Evolutionary conservation across 352 stramenopile genomes (phyloP), one percentile per base, ranked within the genome.

Genomic region (Pythium sp.): DNA sequence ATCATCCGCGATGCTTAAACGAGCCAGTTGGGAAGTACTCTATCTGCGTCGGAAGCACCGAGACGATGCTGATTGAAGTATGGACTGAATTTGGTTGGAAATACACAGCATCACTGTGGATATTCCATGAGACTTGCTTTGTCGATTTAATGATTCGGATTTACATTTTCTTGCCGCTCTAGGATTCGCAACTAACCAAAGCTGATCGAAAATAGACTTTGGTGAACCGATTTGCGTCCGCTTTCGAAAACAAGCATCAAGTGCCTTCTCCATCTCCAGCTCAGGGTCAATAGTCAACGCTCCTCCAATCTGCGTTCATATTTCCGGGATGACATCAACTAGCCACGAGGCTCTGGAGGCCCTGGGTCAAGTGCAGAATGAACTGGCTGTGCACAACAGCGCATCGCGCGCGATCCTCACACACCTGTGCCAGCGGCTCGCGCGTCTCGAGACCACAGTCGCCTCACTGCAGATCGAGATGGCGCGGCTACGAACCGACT

Each of bases 1-100:
- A 78, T 94, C 65, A 87, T 95, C 36, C 82, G 87, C 61, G 87
- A 92, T n/a, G 67, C 73, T 24, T 91, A 79, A 80, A 11, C 12
- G 43, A 51, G 5, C 20, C 9, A 59, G 20, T 26, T 43, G 28
- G 9, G 24, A 30, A 12, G 9, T n/a, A 30, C 53, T 11, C 4
- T 60, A 18, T 26, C 54, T 58, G 6, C 5, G 54, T 15, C 22
- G 5, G 5, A 26, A 41, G 14, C 28, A 26, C 55, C 20, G 9
- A 46, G 3, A 7, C 30, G 18, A 30, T 60, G 30, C 15, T 43
- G 30, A 60, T 61, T 46, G 30, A 47, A 12, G 20, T 49, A n/a
- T 58, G 53, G 4, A 60, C n/a, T 60, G 20, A 24, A 60, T 43
- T 32, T 60, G 55, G 55, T 43, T 60, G 34, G 55, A 26, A 60